Evolutionary conservation across 2,329 filamentous ascomycete species (phyloP), one percentile per base, ranked within the genome.

Genomic region (Bipolaris victoriae): DNA sequence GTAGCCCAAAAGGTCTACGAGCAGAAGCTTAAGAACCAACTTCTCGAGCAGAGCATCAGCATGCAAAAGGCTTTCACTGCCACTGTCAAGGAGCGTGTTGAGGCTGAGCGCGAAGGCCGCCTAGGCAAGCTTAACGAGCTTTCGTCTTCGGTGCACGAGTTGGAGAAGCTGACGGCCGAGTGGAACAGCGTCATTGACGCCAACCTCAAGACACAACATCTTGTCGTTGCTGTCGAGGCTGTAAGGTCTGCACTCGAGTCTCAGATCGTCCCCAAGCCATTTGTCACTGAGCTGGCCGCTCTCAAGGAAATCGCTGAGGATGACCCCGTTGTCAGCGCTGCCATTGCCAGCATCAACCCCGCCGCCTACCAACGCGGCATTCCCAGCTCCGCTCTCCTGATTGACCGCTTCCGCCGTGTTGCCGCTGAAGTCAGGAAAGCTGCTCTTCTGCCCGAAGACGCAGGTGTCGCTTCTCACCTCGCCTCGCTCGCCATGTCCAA

Each of bases 341-440:
- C 95, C 58, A 96, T 99, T 69, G 90, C 91, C n/a, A 96, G 92
- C 29, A 96, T 99, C 78, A 96, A 96, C 81, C 95, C 95, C 3
- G 82, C 86, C 10, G 92, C 95, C 18, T 99, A 99, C 81, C 95
- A 98, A 80, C 89, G 89, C 54, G 95, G 95, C 57, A 88, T 99
- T 56, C 88, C 92, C 22, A 92, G 90, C 13, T 83, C 90, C 0
- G 84, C 92, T 20, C 91, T 96, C 77, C 86, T 99, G 33, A 90
- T 98, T 66, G 95, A 99, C 79, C 89, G 95, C 62, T 99, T 99
- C 88, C 89, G 95, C 41, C 90, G 92, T 49, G 95, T 99, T 15
- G 91, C 95, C 2, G 81, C 82, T 55, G 95, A 99, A 80, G 95
- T 99, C 39, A 88, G 95, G 76, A 99, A 99, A 83, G 95, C 95